Evolutionary conservation across 1,139 yeast species (phyloP).

Genomic region (Fermentozyma sake): DNA sequence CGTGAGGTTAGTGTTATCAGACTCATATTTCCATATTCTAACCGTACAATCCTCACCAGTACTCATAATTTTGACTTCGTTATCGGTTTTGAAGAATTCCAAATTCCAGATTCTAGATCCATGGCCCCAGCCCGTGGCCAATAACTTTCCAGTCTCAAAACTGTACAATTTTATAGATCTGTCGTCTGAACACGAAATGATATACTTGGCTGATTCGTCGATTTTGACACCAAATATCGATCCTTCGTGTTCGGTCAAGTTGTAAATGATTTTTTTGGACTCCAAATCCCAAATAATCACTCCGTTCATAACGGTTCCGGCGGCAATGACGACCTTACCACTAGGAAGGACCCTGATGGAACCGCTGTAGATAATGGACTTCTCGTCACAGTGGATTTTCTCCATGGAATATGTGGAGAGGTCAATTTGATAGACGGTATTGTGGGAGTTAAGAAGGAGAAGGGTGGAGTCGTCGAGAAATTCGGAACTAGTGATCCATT

Average conservation of each 20-base stretch:
- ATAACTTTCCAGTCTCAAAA: constrained; percentile 46
- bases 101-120: constrained; percentile 90
- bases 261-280: constrained; percentile 44
- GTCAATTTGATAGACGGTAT: constrained; percentile 54
- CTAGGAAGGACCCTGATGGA: constrained; percentile 48
- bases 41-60: constrained; percentile 88
- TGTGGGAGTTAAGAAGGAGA: constrained; percentile 75
- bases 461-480: constrained; percentile 37
- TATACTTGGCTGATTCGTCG: constrained; percentile 49
- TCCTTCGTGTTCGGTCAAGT: constrained; percentile 76
- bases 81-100: constrained; percentile 44
- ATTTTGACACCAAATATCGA: constrained; percentile 80
- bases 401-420: constrained; percentile 25
- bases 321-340: constrained; percentile 54
- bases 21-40: constrained; percentile 63
- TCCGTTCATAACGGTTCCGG: constrained; percentile 93
- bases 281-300: constrained; percentile 69
- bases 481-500: constrained; percentile 71
- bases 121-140: constrained; percentile 94
- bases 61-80: constrained; percentile 46
- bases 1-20: constrained; percentile 17
- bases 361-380: constrained; percentile 86
- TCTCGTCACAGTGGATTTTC: constrained; percentile 57
- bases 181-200: constrained; percentile 89
- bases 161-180: constrained; percentile 80